Evolutionary conservation across 139 green algal genomes (phyloP).

Genomic region (Chlamydomonas sp.): DNA sequence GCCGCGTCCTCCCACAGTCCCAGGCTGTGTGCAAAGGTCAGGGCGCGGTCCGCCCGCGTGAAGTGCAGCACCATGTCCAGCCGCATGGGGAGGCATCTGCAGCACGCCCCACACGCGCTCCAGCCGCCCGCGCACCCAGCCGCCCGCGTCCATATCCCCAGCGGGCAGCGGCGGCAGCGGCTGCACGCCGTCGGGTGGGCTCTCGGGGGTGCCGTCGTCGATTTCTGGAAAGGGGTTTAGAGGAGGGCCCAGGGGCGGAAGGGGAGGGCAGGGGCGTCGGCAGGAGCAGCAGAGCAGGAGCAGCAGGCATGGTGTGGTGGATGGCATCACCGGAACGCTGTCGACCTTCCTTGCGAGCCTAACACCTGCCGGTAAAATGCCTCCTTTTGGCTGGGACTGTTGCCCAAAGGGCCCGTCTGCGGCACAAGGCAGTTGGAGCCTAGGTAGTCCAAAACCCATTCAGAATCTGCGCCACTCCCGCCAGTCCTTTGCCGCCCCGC

Average conservation of each 20-base stretch:
- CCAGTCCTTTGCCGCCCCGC: too few relatives aligned
- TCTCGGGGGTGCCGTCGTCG: background rate
- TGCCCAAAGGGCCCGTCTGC: too few relatives aligned
- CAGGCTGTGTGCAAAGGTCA: conserved; percentile 3
- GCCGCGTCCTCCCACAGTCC: conserved; percentile 36
- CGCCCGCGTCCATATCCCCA: conserved; percentile 23
- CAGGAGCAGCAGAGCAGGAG: too few relatives aligned
- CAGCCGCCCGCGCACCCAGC: conserved; percentile 18
- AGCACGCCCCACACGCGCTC: conserved; percentile 32
- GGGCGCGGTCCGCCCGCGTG: background rate
- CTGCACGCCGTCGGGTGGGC: background rate
- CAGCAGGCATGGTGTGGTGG: too few relatives aligned
- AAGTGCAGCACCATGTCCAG: conserved; percentile 35
- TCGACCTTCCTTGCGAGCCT: too few relatives aligned
- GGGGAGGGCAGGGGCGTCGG: background rate
- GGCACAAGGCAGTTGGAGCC: too few relatives aligned
- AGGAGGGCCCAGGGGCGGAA: background rate
- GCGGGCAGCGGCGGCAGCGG: conserved; percentile 14
- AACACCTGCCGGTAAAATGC: too few relatives aligned
- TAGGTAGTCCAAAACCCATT: too few relatives aligned
- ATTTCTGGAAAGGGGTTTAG: background rate
- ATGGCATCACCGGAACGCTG: too few relatives aligned
- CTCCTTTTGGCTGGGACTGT: too few relatives aligned
- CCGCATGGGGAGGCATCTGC: conserved; percentile 7
- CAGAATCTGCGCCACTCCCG: too few relatives aligned